Evolutionary conservation across 495 filamentous ascomycete species (phyloP).

Genomic region (Talaromyces nanjingensis): DNA sequence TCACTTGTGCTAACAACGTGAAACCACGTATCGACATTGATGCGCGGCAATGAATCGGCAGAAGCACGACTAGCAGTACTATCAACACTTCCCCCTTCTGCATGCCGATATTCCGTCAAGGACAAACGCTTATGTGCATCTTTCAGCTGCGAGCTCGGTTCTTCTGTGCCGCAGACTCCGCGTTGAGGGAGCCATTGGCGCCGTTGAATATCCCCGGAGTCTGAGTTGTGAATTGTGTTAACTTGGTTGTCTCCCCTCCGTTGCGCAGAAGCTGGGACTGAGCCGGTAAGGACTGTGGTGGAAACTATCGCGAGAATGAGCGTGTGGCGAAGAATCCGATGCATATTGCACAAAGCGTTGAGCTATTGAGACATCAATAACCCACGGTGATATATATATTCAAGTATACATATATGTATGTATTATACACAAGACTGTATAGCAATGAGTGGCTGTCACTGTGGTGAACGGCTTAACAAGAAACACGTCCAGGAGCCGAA

Average conservation of each 20-base stretch:
- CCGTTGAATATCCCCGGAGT: conserved; percentile 14
- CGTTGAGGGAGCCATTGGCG: conserved; percentile 16
- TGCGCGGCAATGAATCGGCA: conserved; percentile 13
- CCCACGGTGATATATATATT: neutral
- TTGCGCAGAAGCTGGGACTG: neutral
- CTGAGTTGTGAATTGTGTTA: neutral
- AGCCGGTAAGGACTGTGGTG: conserved; percentile 16
- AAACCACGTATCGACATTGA: conserved; percentile 43
- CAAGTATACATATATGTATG: neutral
- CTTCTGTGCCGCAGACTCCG: conserved; percentile 32
- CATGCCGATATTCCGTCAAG: conserved; percentile 11
- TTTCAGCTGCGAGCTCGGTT: conserved; percentile 25
- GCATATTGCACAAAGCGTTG: conserved; percentile 7
- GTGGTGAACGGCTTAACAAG: neutral
- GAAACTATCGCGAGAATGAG: conserved; percentile 15
- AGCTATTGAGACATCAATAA: neutral
- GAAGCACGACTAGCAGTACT: conserved; percentile 15
- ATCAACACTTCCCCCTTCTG: conserved; percentile 5
- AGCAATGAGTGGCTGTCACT: neutral
- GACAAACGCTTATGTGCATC: conserved; percentile 22
- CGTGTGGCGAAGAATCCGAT: conserved; percentile 11
- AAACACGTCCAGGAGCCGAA: neutral
- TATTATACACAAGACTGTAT: neutral
- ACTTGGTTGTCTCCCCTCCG: neutral
- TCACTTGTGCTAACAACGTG: conserved; percentile 38